Evolutionary conservation across 2,329 filamentous ascomycete genomes (phyloP), one percentile per base, ranked within the genome.

Genomic region (Hypoxylon sp.): DNA sequence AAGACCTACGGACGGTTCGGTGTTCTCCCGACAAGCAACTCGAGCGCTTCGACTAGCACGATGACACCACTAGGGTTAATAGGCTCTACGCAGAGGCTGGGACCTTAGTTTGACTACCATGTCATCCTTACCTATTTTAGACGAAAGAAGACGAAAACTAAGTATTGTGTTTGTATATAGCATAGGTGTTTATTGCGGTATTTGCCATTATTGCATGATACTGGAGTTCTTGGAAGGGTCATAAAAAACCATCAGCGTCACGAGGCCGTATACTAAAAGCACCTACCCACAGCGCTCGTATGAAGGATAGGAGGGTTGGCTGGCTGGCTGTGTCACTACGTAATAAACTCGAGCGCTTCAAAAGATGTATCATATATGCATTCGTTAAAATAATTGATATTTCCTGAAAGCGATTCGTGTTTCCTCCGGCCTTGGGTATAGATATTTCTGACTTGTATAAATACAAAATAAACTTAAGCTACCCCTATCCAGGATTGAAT

Each of bases 1-100:
- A 98, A 97, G 85, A 97, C 93, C 5, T 97, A 95, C 76, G 95
- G 95, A 6, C 87, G 95, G 58, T 98, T 97, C 75, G 95, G 95
- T 1, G 92, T 98, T 13, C 83, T 98, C 62, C 95, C 94, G 2
- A 86, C 89, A 1, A 84, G 75, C 71, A 76, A 76, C 44, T 78
- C 89, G 1, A 84, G 75, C 71, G 76, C 75, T 42, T 78, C 80
- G 60, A 77, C 80, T 17, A 74, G 79, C 50, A 77, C 81, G 6
- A 81, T 83, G 69, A 79, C 85, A 15, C 83, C 86, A 1, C 83
- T 92, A 73, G 89, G 89, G 60, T 87, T 92, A 65, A 83, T 92
- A 48, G 89, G 87, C 17, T 86, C 84, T 54, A 86, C 86, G 24
- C 92, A 93, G 78, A 86, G 92, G 70, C 81, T 94, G 47, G 92